Base-by-base conservation (phyloP, 2,329 filamentous ascomycete genomes). In the Ilyonectria mors-panacis region DNA sequence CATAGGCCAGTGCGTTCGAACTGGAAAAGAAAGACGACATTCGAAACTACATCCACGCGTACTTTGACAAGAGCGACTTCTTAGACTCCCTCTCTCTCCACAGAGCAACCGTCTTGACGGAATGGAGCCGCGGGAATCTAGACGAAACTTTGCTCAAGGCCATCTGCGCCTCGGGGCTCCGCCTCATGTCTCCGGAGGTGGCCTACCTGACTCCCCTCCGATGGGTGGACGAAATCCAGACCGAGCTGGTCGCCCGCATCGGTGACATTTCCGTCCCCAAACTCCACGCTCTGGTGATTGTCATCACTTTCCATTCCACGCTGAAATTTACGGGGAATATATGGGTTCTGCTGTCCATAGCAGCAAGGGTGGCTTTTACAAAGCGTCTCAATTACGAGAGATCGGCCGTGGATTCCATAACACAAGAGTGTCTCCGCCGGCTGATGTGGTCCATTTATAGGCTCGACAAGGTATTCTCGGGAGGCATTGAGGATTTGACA, bases 401-500 rank as follows among this genome's bases (percentile, higher is more conserved):
- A 0, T 67, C 68, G 0, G 47, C 67, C 0, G 56, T 65, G 1
- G 70, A 73, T 6, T 63, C 72, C 1, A 61, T 78, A 0, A 57
- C 6, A 0, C 73, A 77, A 37, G 77, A 79, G 9, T 69, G 63
- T 8, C 64, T 72, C 0, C 72, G 77, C 3, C 70, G 76, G 0
- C 26, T 75, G 2, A 73, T 77, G 56, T 79, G 77, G 77, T 70
- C 75, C 0, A 71, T 78, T 1, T 78, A 73, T 15, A 17, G 30
- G 0, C 50, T 76, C 0, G 77, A 79, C 23, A 70, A 72, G 6
- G 3, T 73, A 0, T 74, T 78, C 12, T 77, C 68, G 0, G 77
- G 77, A 0, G 76, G 77, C 0, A 75, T 78, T 13, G 73, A 78
- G 6, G 77, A 79, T 33, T 30, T 79, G 9, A 70, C 74, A 0